Conservation (phyloP, 495 filamentous ascomycete genomes). For the Geoglossum glabrum region DNA sequence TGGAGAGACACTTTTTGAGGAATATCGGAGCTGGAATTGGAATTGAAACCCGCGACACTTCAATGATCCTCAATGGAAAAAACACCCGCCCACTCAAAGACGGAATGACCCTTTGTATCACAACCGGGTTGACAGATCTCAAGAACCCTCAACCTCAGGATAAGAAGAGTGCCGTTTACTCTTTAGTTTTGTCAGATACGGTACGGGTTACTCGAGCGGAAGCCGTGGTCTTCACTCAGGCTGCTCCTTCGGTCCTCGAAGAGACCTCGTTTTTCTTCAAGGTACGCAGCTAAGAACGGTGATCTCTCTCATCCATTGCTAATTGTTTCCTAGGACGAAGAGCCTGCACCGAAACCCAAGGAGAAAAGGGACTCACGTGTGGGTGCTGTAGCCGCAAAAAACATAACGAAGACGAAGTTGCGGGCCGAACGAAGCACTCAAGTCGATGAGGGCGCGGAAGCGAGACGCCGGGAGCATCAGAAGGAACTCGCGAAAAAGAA, state of each 20-base stretch:
- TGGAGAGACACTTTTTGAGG: conserved; percentile 83
- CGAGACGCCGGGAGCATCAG: conserved; percentile 74
- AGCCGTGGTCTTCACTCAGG: conserved; percentile 75
- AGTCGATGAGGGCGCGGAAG: conserved; percentile 76
- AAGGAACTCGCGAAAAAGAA: conserved; percentile 76
- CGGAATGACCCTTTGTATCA: conserved; percentile 88
- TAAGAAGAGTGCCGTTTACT: conserved; percentile 70
- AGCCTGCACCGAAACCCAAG: conserved; percentile 46
- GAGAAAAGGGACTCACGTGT: conserved; percentile 64
- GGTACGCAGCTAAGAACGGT: conserved; percentile 12
- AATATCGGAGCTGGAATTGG: conserved; percentile 80
- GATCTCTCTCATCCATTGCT: neutral
- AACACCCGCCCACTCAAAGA: conserved; percentile 67
- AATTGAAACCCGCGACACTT: conserved; percentile 70
- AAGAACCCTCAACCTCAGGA: conserved; percentile 66
- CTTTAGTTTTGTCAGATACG: conserved; percentile 78
- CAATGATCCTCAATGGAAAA: conserved; percentile 66
- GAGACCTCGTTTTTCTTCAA: conserved; percentile 95
- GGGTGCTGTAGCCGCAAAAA: conserved; percentile 68
- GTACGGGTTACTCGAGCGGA: conserved; percentile 65
- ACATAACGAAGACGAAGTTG: conserved; percentile 83
- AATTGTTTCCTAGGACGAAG: conserved; percentile 23
- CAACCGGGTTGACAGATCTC: conserved; percentile 71
- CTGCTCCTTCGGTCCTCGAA: conserved; percentile 74
- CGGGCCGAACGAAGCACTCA: conserved; percentile 75